A percentile compares a stretch with the other conserved stretches of the same genome.
phyloP scores from a whole-genome alignment of 495 filamentous ascomycete genomes.

The Pseudoneurospora amorphoporcata region DNA sequence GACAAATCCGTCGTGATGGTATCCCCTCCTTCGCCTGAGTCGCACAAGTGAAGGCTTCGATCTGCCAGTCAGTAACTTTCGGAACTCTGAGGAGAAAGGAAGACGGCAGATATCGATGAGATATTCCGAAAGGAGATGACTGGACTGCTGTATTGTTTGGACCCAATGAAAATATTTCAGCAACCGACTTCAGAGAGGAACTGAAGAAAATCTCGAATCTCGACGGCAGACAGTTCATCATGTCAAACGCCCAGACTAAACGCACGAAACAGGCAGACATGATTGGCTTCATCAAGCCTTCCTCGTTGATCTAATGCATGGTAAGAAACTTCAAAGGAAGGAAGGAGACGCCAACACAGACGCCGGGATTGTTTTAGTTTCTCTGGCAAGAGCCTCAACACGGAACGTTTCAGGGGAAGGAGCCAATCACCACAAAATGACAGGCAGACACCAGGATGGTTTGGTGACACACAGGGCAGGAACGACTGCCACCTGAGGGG shows the following conservation, averaged over 20 bases:
- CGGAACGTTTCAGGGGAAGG: conserved; percentile 1
- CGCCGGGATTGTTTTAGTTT: conserved; percentile 4
- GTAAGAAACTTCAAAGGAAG: conserved; percentile 7
- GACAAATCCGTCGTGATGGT: not conserved
- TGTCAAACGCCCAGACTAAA: conserved; percentile 22
- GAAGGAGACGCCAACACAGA: conserved; percentile 5
- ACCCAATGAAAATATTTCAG: not conserved
- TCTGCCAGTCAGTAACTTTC: no score
- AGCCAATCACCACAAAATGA: conserved; percentile 18
- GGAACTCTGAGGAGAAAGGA: not conserved
- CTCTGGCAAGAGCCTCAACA: conserved; percentile 21
- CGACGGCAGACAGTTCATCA: conserved; percentile 20
- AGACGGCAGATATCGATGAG: not conserved
- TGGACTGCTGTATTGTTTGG: not conserved
- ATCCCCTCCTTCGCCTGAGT: not conserved
- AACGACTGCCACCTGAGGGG: conserved; percentile 8
- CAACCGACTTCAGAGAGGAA: conserved; percentile 1
- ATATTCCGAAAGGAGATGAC: not conserved
- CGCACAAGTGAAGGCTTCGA: not conserved
- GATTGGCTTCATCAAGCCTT: not conserved
- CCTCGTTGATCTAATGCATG: not conserved
- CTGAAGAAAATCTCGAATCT: not conserved
- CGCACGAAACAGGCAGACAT: conserved; percentile 7
- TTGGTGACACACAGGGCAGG: conserved; percentile 26
- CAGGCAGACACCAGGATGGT: conserved; percentile 18